Evolutionary conservation across 2,329 filamentous ascomycete species (phyloP).

Genomic region (Colletotrichum salicis): DNA sequence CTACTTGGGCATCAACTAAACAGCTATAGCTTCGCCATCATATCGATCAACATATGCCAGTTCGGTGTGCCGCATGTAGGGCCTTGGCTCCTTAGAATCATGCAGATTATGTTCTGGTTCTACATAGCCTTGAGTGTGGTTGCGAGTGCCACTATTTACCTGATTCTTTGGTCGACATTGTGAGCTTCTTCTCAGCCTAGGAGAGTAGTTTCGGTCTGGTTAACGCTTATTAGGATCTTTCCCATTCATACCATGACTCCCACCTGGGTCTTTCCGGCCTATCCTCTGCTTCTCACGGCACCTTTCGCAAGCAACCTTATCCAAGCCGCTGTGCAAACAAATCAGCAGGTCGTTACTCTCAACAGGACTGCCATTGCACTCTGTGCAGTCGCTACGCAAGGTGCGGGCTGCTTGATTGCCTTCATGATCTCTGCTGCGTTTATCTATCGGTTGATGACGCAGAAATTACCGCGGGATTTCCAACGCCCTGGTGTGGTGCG

Average conservation of each 20-base stretch:
- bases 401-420: constrained; percentile 65
- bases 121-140: constrained; percentile 75
- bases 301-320: constrained; percentile 74
- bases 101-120: constrained; percentile 79
- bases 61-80: constrained; percentile 75
- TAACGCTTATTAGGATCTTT: constrained; percentile 53
- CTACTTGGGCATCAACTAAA: not conserved
- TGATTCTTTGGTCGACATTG: constrained; percentile 75
- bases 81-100: constrained; percentile 67
- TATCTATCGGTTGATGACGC: constrained; percentile 87
- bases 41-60: constrained; percentile 81
- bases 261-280: constrained; percentile 88
- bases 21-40: constrained; percentile 72
- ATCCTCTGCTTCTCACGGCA: constrained; percentile 80
- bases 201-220: not conserved
- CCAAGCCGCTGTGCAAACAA: constrained; percentile 46
- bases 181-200: constrained; percentile 42
- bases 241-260: constrained; percentile 87
- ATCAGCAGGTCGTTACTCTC: constrained; percentile 41
- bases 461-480: constrained; percentile 81
- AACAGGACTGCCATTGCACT: constrained; percentile 59
- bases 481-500: constrained; percentile 77
- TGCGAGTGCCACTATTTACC: constrained; percentile 77
- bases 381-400: constrained; percentile 62
- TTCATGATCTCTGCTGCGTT: constrained; percentile 88